Evolutionary conservation across 83 land plant species (phyloP), one percentile per base, ranked within the genome.

Genomic region (Picea mariana): DNA sequence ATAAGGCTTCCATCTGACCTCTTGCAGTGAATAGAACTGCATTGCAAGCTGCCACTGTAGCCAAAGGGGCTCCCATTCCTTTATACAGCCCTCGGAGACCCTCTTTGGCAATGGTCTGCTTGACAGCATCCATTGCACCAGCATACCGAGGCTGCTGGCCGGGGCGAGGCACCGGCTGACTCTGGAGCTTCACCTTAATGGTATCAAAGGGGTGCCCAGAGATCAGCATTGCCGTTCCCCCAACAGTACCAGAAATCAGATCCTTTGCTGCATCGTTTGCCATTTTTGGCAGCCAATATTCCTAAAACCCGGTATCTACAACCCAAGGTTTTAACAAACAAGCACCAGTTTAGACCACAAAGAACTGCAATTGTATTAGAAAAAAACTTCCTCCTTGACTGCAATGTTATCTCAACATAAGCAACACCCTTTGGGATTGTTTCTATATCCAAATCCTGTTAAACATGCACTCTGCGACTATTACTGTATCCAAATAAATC

Each of bases 41-140:
- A 79, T 88, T 88, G 81, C 81, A 77, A 6, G 89, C 86, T 20
- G 90, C 90, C 20, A 88, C 90, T 18, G 86, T 83, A 8, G 90
- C 90, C n/a, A 88, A 83, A 2, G 90, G 90, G 20, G 89, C 90
- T 16, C 90, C 90, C 90, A 88, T 88, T 16, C 90, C 90, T 52
- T 88, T 88, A 82, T 83, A 88, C 62, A 88, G 81, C 23, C 90
- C 90, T 62, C 80, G 64, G 26, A 86, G 79, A 9, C 89, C 90
- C 62, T 88, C 90, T 20, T 67, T 61, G 27, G 89, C 69, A n/a
- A 88, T 0, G 3, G 90, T 88, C 68, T 88, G 64, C 84, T 44
- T 83, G 26, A 88, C 90, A 13, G 90, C 90, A 69, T 88, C 90
- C 24, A 88, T 78, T 23, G 90, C 89, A 12, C 89, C 90, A 9